Evolutionary conservation across 345 rosid genomes (phyloP).

Genomic region (Eucalyptus regnans): DNA sequence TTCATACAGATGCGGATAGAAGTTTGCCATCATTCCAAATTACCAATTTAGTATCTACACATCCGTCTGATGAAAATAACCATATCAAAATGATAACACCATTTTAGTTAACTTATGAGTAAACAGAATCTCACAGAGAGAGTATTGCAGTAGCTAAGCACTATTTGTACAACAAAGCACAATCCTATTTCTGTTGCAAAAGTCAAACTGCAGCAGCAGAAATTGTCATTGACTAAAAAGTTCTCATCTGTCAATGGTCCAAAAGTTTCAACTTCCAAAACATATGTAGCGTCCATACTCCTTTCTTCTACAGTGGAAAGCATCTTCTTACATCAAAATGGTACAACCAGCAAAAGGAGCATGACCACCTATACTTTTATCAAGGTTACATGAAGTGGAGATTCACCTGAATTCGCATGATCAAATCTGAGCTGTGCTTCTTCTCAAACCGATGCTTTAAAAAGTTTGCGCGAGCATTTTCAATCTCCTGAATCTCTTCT

Average conservation of each 20-base stretch:
- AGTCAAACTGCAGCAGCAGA: background rate
- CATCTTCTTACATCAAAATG: background rate
- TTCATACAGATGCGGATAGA: background rate
- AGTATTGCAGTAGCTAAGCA: background rate
- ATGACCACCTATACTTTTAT: background rate
- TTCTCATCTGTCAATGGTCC: background rate
- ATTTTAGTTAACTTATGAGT: background rate
- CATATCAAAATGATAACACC: background rate
- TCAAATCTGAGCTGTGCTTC: slow-evolving; percentile 83
- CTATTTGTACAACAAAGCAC: background rate
- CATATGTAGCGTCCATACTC: background rate
- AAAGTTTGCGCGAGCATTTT: slow-evolving; percentile 48
- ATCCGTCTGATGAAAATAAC: background rate
- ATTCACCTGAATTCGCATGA: slow-evolving; percentile 79
- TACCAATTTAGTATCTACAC: background rate
- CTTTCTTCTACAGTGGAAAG: background rate
- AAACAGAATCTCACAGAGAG: background rate
- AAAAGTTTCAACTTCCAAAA: background rate
- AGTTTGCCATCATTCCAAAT: background rate
- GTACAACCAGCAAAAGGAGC: background rate
- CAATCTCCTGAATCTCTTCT: slow-evolving; percentile 47
- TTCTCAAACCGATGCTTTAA: slow-evolving; percentile 34
- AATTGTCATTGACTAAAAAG: background rate
- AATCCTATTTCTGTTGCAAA: background rate
- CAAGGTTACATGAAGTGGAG: background rate